Evolutionary conservation across 2,329 filamentous ascomycete genomes (phyloP), one percentile per base, ranked within the genome.

Genomic region (Aspergillus chevalieri): DNA sequence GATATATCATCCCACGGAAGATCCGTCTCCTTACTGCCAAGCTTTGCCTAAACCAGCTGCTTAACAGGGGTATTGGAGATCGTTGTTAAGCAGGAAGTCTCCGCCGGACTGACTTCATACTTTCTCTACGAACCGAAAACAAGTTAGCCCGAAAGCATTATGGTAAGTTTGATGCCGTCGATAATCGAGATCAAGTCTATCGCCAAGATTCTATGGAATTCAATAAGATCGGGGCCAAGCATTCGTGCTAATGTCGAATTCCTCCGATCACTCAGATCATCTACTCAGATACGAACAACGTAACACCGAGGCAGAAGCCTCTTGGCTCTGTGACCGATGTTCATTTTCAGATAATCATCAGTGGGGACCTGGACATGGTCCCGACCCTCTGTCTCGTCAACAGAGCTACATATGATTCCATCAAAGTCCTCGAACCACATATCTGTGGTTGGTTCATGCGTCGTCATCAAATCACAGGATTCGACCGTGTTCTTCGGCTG

Each of bases 381-480:
- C 50, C 59, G 28, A 56, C 47, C 22, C 56, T 65, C 26, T 60
- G 61, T 38, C 55, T 55, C 15, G 30, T 65, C 14, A 65, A 64
- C 51, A 59, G 53, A 43, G 53, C 55, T 7, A 64, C 62, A 21
- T 60, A 61, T 43, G 57, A 61, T 26, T 56, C 55, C 3, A 61
- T 64, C 46, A 59, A 57, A 46, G 39, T 53, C 6, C 52, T 64
- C 22, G 62, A 65, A 41, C 52, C 55, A 17, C 55, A 63, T 26
- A 59, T 65, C 26, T 65, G 61, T 38, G 50, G 47, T n/a, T 60
- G 56, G 48, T 64, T 63, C 43, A 57, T 63, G 51, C 61, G 59
- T 15, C 46, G 50, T n/a, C 71, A 78, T 56, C 83, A 83, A 47
- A 78, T 76, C 3, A 72, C 79, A 22, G 78, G 78, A 8, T 84